Base-by-base conservation (phyloP, 441 rosid genomes). In the Corymbia calophylla region DNA sequence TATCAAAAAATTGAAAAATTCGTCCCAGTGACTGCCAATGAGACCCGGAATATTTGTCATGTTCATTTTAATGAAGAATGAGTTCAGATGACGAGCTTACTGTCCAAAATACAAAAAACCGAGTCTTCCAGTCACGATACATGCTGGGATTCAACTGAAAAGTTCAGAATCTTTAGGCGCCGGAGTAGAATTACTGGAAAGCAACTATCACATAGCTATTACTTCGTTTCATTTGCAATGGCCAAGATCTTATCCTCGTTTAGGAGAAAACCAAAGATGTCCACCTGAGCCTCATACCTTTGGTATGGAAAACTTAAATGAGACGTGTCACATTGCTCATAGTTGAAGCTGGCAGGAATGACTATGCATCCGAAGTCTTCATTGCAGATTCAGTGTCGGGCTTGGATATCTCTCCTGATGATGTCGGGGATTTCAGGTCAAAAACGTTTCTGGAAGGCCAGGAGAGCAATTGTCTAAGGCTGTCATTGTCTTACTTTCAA, bases 101-200 rank as follows among this genome's bases (percentile, higher is more conserved):
- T 8, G 98, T 97, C 97, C 97, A 97, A 48, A 94, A 96, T 62
- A 88, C 94, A 66, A 88, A 95, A 8, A 97, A 87, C 47, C 97
- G 92, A 80, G 98, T 93, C 90, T 94, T 87, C 32, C 90, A 89
- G 88, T 96, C 95, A 25, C 97, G 97, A 6, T 95, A 97, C 17
- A 94, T 89, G 1, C 91, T 32, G 32, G 98, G 98, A 92, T 97
- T 95, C 70, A 96, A 97, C 99, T 97, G 93, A 62, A 90, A 87
- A 56, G 13, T n/a, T 8, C 11, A 47, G 64, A 85, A 49, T 47
- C 82, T 0, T 18, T 32, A 49, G 88, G 51, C 2, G 1, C 16
- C 19, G 23, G 6, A 6, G 35, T 31, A 17, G 13, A 66, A 66
- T 66, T 66, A 66, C 23, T 17, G n/a, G 64, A 58, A 58, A 25